Evolutionary conservation across 140 eudicot species (phyloP).

Genomic region (Ambrosia hybrid): DNA sequence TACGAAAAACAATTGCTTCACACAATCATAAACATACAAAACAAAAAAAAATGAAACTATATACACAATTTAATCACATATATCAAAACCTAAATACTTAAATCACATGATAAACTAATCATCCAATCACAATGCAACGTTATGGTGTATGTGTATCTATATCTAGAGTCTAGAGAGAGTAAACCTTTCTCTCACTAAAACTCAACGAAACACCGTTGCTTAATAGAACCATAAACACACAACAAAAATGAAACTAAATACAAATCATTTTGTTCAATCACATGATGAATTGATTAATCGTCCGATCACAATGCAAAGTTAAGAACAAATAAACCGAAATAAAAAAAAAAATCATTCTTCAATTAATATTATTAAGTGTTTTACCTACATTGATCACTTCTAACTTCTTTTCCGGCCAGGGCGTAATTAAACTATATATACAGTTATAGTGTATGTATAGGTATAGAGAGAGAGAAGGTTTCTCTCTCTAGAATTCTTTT

Average conservation of each 20-base stretch:
- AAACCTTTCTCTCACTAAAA: too few relatives aligned
- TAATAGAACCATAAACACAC: too few relatives aligned
- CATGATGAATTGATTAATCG: constrained; percentile 1
- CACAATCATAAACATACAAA: too few relatives aligned
- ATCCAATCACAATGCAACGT: constrained; percentile 4
- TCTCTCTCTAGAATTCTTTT: constrained; percentile 32
- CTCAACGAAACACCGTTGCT: too few relatives aligned
- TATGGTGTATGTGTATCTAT: too few relatives aligned
- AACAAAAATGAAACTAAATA: too few relatives aligned
- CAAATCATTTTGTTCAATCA: background rate
- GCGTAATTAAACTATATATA: constrained; percentile 20
- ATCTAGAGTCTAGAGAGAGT: too few relatives aligned
- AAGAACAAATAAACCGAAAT: constrained; percentile 9
- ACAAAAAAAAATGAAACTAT: too few relatives aligned
- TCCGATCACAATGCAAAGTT: background rate
- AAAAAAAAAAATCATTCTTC: background rate
- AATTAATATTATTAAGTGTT: background rate
- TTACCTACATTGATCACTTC: constrained; percentile 35
- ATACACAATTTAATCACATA: too few relatives aligned
- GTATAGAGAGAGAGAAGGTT: constrained; percentile 20
- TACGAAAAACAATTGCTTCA: too few relatives aligned
- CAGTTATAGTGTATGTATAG: constrained; percentile 19
- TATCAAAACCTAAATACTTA: too few relatives aligned
- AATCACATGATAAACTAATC: background rate
- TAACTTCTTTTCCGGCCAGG: constrained; percentile 17